Evolutionary conservation across 2,329 filamentous ascomycete species (phyloP).

Genomic region (Huntiella savannae): DNA sequence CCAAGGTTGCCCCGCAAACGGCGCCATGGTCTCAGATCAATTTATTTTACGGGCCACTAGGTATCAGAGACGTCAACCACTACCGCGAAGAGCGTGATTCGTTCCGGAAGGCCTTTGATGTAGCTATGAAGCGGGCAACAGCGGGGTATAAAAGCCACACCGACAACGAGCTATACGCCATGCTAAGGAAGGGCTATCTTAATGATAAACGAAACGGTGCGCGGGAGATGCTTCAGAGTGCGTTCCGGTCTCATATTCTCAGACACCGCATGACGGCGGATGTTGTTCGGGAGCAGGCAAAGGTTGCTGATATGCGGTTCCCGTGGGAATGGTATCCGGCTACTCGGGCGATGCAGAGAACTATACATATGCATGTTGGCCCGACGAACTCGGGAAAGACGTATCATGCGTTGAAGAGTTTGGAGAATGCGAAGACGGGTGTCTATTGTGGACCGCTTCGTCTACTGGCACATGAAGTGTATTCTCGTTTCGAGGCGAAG

Average conservation of each 20-base stretch:
- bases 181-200: slow-evolving; percentile 41
- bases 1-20: slow-evolving; percentile 7
- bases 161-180: slow-evolving; percentile 36
- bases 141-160: slow-evolving; percentile 17
- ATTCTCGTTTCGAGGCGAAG: slow-evolving; percentile 62
- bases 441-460: slow-evolving; percentile 83
- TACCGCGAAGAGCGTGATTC: slow-evolving; percentile 25
- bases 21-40: slow-evolving; percentile 10
- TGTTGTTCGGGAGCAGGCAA: slow-evolving; percentile 38
- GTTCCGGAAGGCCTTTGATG: slow-evolving; percentile 27
- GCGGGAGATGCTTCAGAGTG: slow-evolving; percentile 39
- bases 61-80: slow-evolving; percentile 19
- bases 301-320: slow-evolving; percentile 65
- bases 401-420: slow-evolving; percentile 71
- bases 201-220: slow-evolving; percentile 31
- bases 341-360: slow-evolving; percentile 62
- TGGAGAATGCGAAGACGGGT: slow-evolving; percentile 57
- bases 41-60: slow-evolving; percentile 12
- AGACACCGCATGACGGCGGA: slow-evolving; percentile 35
- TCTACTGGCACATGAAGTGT: slow-evolving; percentile 86
- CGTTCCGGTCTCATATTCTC: slow-evolving; percentile 48
- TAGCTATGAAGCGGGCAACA: slow-evolving; percentile 26
- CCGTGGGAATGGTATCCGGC: slow-evolving; percentile 85
- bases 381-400: slow-evolving; percentile 98
- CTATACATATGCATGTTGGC: slow-evolving; percentile 80